Base-by-base conservation (phyloP, 2,329 filamentous ascomycete genomes). In the Epichloe sylvatica region DNA sequence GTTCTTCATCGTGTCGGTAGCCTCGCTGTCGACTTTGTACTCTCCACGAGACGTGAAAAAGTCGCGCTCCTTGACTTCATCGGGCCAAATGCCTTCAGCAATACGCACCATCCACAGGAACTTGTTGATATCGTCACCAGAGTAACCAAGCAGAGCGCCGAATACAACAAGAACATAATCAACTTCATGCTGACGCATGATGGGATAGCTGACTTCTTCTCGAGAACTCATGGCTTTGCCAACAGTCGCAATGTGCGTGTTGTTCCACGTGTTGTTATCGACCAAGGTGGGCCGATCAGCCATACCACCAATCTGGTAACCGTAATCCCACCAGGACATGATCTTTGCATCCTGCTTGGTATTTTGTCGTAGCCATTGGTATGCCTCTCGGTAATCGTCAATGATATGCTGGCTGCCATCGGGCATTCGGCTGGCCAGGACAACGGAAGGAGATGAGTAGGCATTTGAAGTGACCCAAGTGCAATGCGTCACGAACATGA, bases 201-300 rank as follows among this genome's bases (percentile, higher is more conserved):
- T 98, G 3, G 89, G 88, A 68, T 98, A 98, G 71, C 89, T 95
- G 68, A 97, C 90, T 68, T 98, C 94, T 68, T 98, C 92, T 43
- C 86, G 77, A 7, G 90, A 96, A 71, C 86, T 92, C 92, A 98
- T 97, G 40, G 92, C 92, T 73, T 98, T 98, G 62, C 92, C 92
- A 51, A 98, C 92, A 13, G 92, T 98, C 48, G 92, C 92, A 69
- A 98, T 98, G 67, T 98, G 92, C 7, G 92, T 98, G 74, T 98
- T 98, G 76, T 98, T 98, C 92, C 92, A 98, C 2, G 92, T 98
- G 73, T 98, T 98, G 76, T 98, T 98, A 74, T 98, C 92, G 35
- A 98, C 92, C 35, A 98, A 76, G 1, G 92, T 98, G 35, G 92
- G 92, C 49, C 92, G 81, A 67, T 98, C 92, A 46, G 92, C 92